These are phyloP conservation scores for Cyberlindnera euphorbiae DNA, from an alignment of 805 yeast genomes.

Conservation along the genomic window DNA sequence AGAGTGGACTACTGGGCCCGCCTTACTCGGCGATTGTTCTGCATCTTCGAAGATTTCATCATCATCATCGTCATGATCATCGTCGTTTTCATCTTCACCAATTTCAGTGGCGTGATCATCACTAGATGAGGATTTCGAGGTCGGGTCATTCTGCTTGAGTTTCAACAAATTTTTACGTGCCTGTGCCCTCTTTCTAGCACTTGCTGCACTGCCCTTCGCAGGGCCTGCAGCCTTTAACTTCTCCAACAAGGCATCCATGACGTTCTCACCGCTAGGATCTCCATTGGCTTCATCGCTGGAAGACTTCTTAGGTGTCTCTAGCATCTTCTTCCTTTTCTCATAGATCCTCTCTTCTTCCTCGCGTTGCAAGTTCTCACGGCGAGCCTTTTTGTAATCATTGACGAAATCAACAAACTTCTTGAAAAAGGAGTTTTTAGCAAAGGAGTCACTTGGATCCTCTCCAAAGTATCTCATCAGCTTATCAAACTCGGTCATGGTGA, in stretches of 20 bases:
- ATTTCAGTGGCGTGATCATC: slow-evolving; percentile 10
- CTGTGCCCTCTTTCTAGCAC: slow-evolving; percentile 76
- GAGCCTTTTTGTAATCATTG: slow-evolving; percentile 58
- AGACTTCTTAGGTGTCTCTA: slow-evolving; percentile 34
- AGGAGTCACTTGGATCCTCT: slow-evolving; percentile 52
- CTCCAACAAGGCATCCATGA: slow-evolving; percentile 84
- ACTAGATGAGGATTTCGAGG: no score
- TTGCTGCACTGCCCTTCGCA: slow-evolving; percentile 65
- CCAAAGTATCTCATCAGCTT: slow-evolving; percentile 67
- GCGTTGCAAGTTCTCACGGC: slow-evolving; percentile 55
- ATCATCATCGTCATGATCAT: slow-evolving; percentile 17
- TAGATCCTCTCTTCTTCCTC: slow-evolving; percentile 67
- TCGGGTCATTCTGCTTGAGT: slow-evolving; percentile 19
- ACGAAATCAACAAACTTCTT: slow-evolving; percentile 56
- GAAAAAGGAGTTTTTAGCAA: slow-evolving; percentile 56
- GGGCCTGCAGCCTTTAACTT: slow-evolving; percentile 86
- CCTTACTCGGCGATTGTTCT: slow-evolving; percentile 17
- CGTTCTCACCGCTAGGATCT: slow-evolving; percentile 37
- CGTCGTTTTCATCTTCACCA: slow-evolving; percentile 15
- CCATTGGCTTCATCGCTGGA: slow-evolving; percentile 30
- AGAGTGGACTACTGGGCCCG: neutral
- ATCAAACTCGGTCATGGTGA: slow-evolving; percentile 48
- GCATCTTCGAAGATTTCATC: slow-evolving; percentile 17
- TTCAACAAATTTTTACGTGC: slow-evolving; percentile 59
- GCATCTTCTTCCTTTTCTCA: slow-evolving; percentile 55